Evolutionary conservation across 192 early-diverging fungal species (phyloP).

Genomic region (Mortierella alpina): DNA sequence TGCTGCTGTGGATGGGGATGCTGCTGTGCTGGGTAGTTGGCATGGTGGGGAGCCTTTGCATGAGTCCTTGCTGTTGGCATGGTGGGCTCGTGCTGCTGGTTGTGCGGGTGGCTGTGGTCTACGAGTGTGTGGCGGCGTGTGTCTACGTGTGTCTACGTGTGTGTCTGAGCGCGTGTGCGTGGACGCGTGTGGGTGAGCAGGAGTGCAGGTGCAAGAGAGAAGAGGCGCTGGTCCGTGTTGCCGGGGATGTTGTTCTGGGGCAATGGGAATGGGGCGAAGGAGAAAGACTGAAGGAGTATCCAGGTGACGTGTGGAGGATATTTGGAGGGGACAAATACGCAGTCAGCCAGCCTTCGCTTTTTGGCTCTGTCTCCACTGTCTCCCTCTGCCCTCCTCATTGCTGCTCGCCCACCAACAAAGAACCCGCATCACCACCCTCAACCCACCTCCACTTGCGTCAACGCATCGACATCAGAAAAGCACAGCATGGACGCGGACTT

Average conservation of each 20-base stretch:
- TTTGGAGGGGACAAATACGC: too few species aligned
- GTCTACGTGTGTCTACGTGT: too few species aligned
- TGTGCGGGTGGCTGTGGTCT: neutral
- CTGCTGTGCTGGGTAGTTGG: slow-evolving; percentile 44
- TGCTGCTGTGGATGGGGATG: slow-evolving; percentile 39
- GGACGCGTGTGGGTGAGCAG: too few species aligned
- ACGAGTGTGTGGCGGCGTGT: neutral
- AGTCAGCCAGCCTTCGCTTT: neutral
- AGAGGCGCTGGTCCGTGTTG: too few species aligned
- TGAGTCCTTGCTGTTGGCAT: slow-evolving; percentile 47
- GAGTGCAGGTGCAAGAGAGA: too few species aligned
- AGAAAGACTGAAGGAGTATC: too few species aligned
- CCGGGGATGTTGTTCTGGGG: too few species aligned
- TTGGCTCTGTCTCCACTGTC: neutral
- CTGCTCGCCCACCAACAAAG: neutral
- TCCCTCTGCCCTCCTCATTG: neutral
- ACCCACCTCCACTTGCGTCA: neutral
- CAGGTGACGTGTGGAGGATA: too few species aligned
- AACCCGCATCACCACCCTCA: neutral
- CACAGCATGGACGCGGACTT: slow-evolving; percentile 24
- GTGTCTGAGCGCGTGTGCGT: too few species aligned
- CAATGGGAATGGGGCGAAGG: too few species aligned
- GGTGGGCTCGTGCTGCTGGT: neutral
- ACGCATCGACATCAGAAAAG: neutral
- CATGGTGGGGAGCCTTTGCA: slow-evolving; percentile 36